Evolutionary conservation across 2,329 filamentous ascomycete species (phyloP).

Genomic region (Arthrinium puccinioides): DNA sequence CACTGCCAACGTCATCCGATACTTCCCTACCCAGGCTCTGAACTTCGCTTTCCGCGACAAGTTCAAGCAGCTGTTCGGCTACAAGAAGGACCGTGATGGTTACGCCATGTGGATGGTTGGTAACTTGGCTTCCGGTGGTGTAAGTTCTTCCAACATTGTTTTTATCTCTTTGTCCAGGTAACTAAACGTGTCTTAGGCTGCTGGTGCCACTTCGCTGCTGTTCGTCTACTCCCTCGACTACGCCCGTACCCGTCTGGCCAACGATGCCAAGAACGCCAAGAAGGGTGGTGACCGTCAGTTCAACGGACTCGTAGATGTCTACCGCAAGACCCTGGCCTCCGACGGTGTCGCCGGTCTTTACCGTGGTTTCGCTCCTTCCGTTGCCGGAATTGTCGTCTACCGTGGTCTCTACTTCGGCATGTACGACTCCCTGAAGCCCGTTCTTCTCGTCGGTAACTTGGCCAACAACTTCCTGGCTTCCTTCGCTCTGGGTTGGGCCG

Average conservation of each 20-base stretch:
- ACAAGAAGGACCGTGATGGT: conserved; percentile 99
- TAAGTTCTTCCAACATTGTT: conserved; percentile 41
- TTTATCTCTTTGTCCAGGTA: conserved; percentile 1
- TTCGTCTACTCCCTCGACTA: conserved; percentile 99
- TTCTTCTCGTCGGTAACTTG: conserved; percentile 83
- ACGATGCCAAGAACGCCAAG: conserved; percentile 99
- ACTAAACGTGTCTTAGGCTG: conserved; percentile 54
- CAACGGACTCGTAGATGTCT: conserved; percentile 99
- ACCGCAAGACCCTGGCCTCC: conserved; percentile 98
- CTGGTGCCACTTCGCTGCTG: conserved; percentile 98
- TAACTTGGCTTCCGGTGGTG: conserved; percentile 99
- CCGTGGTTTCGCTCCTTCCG: conserved; percentile 99
- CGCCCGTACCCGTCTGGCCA: conserved; percentile 99
- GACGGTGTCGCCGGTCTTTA: conserved; percentile 99
- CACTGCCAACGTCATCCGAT: conserved; percentile 99
- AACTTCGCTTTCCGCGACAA: conserved; percentile 99
- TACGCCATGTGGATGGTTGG: conserved; percentile 98
- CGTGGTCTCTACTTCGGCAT: conserved; percentile 99
- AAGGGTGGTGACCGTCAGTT: conserved; percentile 97
- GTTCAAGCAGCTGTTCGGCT: conserved; percentile 99
- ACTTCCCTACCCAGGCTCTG: conserved; percentile 99
- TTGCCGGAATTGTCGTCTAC: conserved; percentile 99
- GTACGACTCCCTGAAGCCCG: conserved; percentile 99
- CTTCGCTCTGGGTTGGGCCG: conserved; percentile 95
- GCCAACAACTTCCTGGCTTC: conserved; percentile 99